Percentiles rank a stretch among this genome's conserved stretches.
phyloP scores from a whole-genome alignment of 1,284 basidiomycete genomes.

The Marasmius tenuissimus region DNA sequence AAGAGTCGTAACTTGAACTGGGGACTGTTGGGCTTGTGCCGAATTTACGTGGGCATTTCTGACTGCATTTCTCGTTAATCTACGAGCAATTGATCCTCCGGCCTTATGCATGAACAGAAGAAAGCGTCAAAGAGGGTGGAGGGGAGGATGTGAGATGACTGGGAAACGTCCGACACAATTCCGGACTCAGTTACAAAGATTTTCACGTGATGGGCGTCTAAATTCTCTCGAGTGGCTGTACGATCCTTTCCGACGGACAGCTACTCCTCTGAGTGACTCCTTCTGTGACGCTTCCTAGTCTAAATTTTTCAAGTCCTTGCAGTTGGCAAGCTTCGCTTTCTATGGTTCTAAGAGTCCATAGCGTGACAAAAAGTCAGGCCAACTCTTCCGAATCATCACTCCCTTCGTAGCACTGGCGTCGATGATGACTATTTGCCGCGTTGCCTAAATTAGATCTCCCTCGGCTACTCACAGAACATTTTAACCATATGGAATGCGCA shows the following conservation, averaged over 20 bases:
- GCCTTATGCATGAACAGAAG: constrained; percentile 1
- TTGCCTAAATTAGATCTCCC: no score
- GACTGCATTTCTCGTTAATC: constrained; percentile 6
- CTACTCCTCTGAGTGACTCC: not conserved
- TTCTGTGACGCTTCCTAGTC: not conserved
- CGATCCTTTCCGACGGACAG: not conserved
- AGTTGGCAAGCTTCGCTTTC: no score
- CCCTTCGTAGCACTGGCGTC: no score
- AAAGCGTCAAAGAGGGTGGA: not conserved
- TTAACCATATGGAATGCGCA: no score
- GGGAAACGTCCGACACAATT: not conserved
- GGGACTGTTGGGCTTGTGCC: constrained; percentile 19
- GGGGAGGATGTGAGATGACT: not conserved
- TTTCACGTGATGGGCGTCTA: no score
- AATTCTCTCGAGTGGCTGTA: no score
- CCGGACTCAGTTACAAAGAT: not conserved
- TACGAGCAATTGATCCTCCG: not conserved
- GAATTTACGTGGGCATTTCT: constrained; percentile 6
- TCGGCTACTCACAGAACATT: no score
- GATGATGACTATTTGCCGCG: no score
- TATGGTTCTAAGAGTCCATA: no score
- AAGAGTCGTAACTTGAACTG: constrained; percentile 76
- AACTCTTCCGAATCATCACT: no score
- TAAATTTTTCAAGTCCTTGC: no score
- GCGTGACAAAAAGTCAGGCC: no score